Base-by-base conservation (phyloP, 768 basidiomycete genomes). In the Ephemerocybe angulata region DNA sequence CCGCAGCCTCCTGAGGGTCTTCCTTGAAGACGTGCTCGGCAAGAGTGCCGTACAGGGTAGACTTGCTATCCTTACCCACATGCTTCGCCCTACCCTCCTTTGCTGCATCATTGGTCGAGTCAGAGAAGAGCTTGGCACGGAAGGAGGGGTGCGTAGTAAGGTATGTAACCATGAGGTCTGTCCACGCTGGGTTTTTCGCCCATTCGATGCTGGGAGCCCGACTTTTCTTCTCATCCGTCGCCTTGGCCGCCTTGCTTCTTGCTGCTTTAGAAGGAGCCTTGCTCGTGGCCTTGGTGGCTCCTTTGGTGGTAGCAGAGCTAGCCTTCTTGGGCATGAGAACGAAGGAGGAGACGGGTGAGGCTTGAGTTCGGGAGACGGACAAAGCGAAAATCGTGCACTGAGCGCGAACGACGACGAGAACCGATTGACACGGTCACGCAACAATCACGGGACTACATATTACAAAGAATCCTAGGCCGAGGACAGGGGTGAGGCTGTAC, bases 71-170 rank as follows among this genome's bases (percentile, higher is more conserved):
- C 19, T 43, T 43, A 7, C 42, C 42, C 42, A 46, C 46, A 1
- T 22, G 19, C 47, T 67, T 69, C 13, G 25, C 15, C 5, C 61
- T 54, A 13, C 54, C 55, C 33, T 64, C 60, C 37, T 62, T 63
- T 21, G 58, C 60, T 13, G 65, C 68, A 35, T 63, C 58, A 0
- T 58, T 55, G 7, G 62, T 66, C 1, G 64, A 65, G 55, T 70
- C 66, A 3, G 65, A 68, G 49, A 71, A 71, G 1, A 68, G 53
- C 21, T 57, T 56, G 25, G 33, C 48, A 30, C 55, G 59, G 47
- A 63, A 60, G 24, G 48, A 37, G 1, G 61, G 50, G 38, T 67
- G 40, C 15, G 60, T 53, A 7, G 43, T 57, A 12, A 65, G 58
- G 43, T 66, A 65, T 1, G 50, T 29, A 38, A 63, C 42, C 5